These are phyloP conservation scores for Gnaphalium uliginosum DNA, from an alignment of 129 eudicot genomes.

Conservation along the genomic window DNA sequence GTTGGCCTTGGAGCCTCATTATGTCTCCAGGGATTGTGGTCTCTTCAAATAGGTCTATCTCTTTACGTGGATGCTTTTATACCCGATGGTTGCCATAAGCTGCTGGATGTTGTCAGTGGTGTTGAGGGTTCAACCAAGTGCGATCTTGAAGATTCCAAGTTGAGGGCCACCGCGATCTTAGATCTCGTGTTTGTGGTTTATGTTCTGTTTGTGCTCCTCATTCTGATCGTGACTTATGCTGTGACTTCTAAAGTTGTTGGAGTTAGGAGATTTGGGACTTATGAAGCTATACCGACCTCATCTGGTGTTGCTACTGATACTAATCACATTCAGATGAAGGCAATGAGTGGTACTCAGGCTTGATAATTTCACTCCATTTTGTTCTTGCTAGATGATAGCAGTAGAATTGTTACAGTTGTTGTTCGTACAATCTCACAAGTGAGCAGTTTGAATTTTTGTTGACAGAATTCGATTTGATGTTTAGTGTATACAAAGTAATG, in stretches of 20 bases:
- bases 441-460: conserved; percentile 30
- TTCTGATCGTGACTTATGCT: conserved; percentile 51
- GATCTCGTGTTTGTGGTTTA: conserved; percentile 76
- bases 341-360: conserved; percentile 74
- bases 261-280: conserved; percentile 58
- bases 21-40: conserved; percentile 81
- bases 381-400: conserved; percentile 17
- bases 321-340: conserved; percentile 88
- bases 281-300: conserved; percentile 70
- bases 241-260: conserved; percentile 60
- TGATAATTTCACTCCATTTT: conserved; percentile 29
- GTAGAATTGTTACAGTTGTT: conserved; percentile 20
- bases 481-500: conserved; percentile 36
- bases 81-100: conserved; percentile 87
- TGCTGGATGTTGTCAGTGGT: conserved; percentile 77
- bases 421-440: conserved; percentile 26
- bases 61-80: conserved; percentile 81
- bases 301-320: conserved; percentile 38
- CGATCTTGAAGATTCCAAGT: conserved; percentile 73
- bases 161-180: conserved; percentile 78
- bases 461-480: conserved; percentile 24
- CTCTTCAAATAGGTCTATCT: conserved; percentile 73
- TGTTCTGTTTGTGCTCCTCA: conserved; percentile 55
- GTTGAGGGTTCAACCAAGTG: conserved; percentile 92
- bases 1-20: conserved; percentile 58